Percentiles rank a stretch among this genome's conserved stretches.
Evolutionary conservation across 371 early-diverging fungal species (phyloP).

Genomic region (Syncephalastrum monosporum): DNA sequence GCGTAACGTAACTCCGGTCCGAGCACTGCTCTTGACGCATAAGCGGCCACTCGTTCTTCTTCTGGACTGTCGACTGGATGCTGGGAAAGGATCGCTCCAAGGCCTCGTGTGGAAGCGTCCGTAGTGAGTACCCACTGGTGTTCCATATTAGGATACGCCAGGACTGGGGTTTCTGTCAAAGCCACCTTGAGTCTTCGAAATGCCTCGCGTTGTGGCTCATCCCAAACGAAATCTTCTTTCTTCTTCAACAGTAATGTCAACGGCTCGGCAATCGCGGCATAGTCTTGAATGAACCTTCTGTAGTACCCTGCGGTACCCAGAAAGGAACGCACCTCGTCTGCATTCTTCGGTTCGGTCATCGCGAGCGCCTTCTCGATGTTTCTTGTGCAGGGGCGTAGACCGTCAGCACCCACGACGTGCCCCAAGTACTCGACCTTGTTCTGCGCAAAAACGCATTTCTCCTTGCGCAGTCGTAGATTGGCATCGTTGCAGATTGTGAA

Average conservation of each 20-base stretch:
- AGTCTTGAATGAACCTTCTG: constrained; percentile 28
- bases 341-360: constrained; percentile 8
- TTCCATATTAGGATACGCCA: constrained; percentile 9
- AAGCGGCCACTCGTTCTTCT: constrained; percentile 13
- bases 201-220: constrained; percentile 9
- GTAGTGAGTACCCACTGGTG: constrained; percentile 21
- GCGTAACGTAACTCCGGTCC: constrained; percentile 12
- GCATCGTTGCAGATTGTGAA: constrained; percentile 26
- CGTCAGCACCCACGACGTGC: constrained; percentile 25
- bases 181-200: constrained; percentile 13
- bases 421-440: constrained; percentile 28
- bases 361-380: constrained; percentile 9
- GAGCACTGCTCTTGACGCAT: constrained; percentile 10
- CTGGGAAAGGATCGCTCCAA: constrained; percentile 36
- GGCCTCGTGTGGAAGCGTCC: constrained; percentile 12
- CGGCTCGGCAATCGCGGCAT: constrained; percentile 15
- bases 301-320: constrained; percentile 33
- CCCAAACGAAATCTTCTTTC: constrained; percentile 16
- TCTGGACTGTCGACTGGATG: constrained; percentile 10
- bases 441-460: constrained; percentile 11
- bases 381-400: constrained; percentile 6
- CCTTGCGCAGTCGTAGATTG: constrained; percentile 32
- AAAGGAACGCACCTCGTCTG: constrained; percentile 19
- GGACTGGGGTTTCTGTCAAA: constrained; percentile 5
- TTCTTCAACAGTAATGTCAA: constrained; percentile 14